These are phyloP conservation scores for Dioscorea zingiberensis DNA, from an alignment of 106 monocot genomes.

Conservation along the genomic window DNA sequence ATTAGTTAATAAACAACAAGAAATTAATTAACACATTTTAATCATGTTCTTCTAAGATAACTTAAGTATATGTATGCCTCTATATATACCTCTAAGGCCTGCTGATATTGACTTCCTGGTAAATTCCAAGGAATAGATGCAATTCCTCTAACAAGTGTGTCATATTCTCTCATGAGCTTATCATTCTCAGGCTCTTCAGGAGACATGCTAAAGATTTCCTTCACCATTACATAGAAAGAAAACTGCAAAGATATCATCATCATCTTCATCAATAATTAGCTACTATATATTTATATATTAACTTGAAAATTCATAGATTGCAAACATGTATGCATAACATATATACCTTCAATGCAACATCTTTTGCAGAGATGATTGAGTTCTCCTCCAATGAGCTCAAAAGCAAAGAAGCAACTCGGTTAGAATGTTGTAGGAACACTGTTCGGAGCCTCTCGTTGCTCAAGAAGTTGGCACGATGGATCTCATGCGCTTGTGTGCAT, in stretches of 20 bases:
- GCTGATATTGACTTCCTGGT: constrained; percentile 20
- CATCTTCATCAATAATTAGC: neutral
- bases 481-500: constrained; percentile 42
- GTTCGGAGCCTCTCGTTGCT: constrained; percentile 15
- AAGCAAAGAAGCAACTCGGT: constrained; percentile 18
- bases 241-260: constrained; percentile 12
- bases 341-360: constrained; percentile 25
- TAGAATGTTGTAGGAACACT: constrained; percentile 19
- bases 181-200: constrained; percentile 3
- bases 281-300: neutral
- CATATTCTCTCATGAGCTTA: constrained; percentile 10
- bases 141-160: constrained; percentile 2
- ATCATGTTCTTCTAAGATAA: no score
- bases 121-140: constrained; percentile 6
- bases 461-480: constrained; percentile 30
- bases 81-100: constrained; percentile 15
- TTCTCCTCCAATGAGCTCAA: constrained; percentile 19
- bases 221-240: constrained; percentile 16
- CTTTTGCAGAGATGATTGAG: constrained; percentile 21
- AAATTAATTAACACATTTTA: no score
- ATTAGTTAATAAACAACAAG: neutral
- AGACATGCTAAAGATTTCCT: constrained; percentile 14
- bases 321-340: neutral
- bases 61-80: no score
- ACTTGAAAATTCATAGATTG: no score